Conservation (phyloP, 768 basidiomycete species). For the Clitopilus hobsonii region DNA sequence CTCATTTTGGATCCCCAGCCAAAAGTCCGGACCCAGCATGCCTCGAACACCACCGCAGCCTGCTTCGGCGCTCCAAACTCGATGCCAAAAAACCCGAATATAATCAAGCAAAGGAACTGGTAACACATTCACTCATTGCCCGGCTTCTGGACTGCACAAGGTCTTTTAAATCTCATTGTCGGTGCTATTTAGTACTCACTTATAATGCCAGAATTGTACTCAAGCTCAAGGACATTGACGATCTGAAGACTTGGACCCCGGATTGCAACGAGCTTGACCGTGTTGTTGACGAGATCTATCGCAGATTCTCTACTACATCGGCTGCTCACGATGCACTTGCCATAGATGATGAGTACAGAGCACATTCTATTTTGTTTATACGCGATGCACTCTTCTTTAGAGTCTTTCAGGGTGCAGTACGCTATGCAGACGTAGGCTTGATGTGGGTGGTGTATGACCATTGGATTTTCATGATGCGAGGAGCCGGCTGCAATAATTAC, state of each 20-base stretch:
- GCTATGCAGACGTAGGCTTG: slow-evolving; percentile 23
- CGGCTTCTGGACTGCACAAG: slow-evolving; percentile 19
- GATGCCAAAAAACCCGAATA: slow-evolving; percentile 24
- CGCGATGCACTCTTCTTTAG: slow-evolving; percentile 22
- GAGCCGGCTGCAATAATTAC: slow-evolving; percentile 27
- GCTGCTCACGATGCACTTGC: slow-evolving; percentile 10
- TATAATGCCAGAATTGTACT: neutral
- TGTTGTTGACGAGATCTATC: neutral
- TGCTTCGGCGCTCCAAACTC: neutral
- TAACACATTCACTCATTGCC: slow-evolving; percentile 23
- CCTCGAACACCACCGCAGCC: neutral
- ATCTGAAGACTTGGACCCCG: neutral
- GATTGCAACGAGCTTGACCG: neutral
- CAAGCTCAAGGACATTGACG: neutral
- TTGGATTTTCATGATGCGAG: slow-evolving; percentile 22
- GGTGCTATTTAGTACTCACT: neutral
- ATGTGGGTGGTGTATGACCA: slow-evolving; percentile 21
- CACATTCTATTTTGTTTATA: slow-evolving; percentile 21
- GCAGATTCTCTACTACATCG: slow-evolving; percentile 2
- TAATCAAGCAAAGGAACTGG: slow-evolving; percentile 21
- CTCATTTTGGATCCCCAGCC: neutral
- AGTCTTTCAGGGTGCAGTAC: slow-evolving; percentile 24
- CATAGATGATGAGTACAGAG: slow-evolving; percentile 3
- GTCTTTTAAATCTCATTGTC: slow-evolving; percentile 6
- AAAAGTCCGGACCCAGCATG: neutral